Base-by-base conservation (phyloP, 257 asterid species). In the Petrea volubilis region DNA sequence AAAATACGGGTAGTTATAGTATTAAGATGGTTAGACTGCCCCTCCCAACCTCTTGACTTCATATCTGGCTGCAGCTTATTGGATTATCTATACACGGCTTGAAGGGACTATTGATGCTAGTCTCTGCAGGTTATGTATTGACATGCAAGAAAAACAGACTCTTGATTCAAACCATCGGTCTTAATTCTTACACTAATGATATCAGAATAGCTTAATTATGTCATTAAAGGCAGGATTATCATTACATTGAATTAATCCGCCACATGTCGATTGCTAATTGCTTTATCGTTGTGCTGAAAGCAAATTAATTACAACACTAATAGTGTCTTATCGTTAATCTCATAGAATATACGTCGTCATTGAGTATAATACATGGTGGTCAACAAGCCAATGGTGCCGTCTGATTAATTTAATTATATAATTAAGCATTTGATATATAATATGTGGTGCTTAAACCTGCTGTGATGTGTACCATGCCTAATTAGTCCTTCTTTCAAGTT, bases 391-490 rank as follows among this genome's bases (percentile, higher is more conserved):
- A 71, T 71, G 13, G 68, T 31, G 27, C 33, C 23, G 14, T 63
- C 55, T 34, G 28, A 25, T 25, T 13, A 7, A 47, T 47, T n/a
- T n/a, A n/a, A n/a, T n/a, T n/a, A n/a, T n/a, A n/a, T n/a, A n/a
- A n/a, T n/a, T n/a, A n/a, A n/a, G n/a, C n/a, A n/a, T n/a, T n/a
- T n/a, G n/a, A n/a, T n/a, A n/a, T n/a, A n/a, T n/a, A n/a, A 47
- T 38, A 72, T 40, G 43, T 14, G 36, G 77, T 64, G 28, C 72
- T 73, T 73, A 72, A 57, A 63, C 63, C 77, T 62, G 64, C 71
- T 21, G 10, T 41, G 34, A 33, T 63, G 20, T 17, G 55, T 47
- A 17, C 55, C 20, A 47, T 56, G 58, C 29, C 62, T 56, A 56
- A 27, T 55, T 59, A 20, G 6, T 31, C 6, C 33, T 6, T n/a